Conservation (phyloP, 2,329 filamentous ascomycete species). For the Geosmithia morbida region DNA sequence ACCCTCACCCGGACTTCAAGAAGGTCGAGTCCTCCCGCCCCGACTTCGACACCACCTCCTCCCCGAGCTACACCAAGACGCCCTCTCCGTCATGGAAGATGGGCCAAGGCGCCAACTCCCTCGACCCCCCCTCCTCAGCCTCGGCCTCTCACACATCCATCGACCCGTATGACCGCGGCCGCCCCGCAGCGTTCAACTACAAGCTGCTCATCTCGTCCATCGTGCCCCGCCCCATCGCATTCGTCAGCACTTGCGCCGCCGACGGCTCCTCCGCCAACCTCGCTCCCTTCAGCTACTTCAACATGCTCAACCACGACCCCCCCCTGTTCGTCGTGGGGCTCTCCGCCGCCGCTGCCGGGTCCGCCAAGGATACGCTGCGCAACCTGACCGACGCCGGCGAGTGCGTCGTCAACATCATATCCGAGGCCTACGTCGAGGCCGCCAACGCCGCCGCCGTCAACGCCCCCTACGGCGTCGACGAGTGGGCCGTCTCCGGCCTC, state of each 20-base stretch:
- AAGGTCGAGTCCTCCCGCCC: slow-evolving; percentile 51
- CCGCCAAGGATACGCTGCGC: slow-evolving; percentile 62
- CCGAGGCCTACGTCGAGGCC: slow-evolving; percentile 72
- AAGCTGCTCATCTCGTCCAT: slow-evolving; percentile 79
- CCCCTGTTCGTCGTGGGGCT: slow-evolving; percentile 60
- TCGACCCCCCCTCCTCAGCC: slow-evolving; percentile 8
- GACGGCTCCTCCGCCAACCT: slow-evolving; percentile 58
- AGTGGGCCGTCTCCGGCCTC: slow-evolving; percentile 69
- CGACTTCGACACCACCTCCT: slow-evolving; percentile 33
- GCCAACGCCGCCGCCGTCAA: slow-evolving; percentile 73
- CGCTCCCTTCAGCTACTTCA: slow-evolving; percentile 79
- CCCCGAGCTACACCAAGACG: slow-evolving; percentile 45
- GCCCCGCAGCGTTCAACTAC: slow-evolving; percentile 64
- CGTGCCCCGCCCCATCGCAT: slow-evolving; percentile 66
- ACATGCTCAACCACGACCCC: slow-evolving; percentile 73
- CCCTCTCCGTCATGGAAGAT: slow-evolving; percentile 49
- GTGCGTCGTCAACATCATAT: slow-evolving; percentile 79
- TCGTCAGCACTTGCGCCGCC: slow-evolving; percentile 37
- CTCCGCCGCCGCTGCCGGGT: slow-evolving; percentile 18
- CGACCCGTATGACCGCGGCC: slow-evolving; percentile 61
- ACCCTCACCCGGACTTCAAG: slow-evolving; percentile 65
- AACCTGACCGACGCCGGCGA: slow-evolving; percentile 61
- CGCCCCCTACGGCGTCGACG: slow-evolving; percentile 58
- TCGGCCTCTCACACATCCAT: slow-evolving; percentile 55
- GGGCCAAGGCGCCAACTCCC: slow-evolving; percentile 50